Evolutionary conservation across 176 grass and related monocot species (phyloP), one percentile per base, ranked within the genome.

Genomic region (Cymbopogon citratus): DNA sequence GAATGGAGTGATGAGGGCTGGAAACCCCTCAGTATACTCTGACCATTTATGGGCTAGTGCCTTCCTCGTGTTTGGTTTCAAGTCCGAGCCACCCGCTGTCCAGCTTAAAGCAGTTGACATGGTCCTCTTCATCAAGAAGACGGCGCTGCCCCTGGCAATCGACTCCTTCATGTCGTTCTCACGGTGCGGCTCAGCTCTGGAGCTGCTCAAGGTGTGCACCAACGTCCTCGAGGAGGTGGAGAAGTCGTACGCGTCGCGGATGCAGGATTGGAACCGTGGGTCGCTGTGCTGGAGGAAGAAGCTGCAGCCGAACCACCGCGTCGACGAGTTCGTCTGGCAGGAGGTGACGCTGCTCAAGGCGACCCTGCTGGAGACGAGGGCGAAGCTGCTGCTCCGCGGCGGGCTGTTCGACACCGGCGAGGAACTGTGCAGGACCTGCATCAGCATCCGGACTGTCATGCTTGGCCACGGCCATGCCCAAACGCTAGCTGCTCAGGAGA

Each of bases 291-390:
- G 97, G 97, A 93, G 81, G 73, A 99, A 93, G 83, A 95, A 87
- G 80, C 91, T 91, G 27, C 91, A 93, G 45, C 82, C 85, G 1
- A 96, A 93, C 39, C 85, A 86, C 63, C 91, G 72, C 40, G 91
- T 99, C 0, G 89, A 99, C 2, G 97, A 99, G 51, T 89, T 93
- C 19, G 85, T 99, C 56, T 96, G 93, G 97, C 97, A 99, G 86
- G 97, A 99, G 63, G 97, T 99, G 35, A 99, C 91, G 2, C 89
- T 99, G 27, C 97, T 96, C 70, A 99, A 99, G 80, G 96, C 96
- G 1, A 90, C 90, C 1, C 56, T 99, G 81, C 91, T 95, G 0
- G 96, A 95, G 84, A 95, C 93, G 5, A 83, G 92, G 63, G 92
- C 93, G 0, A 99, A 99, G 51, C 87, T 99, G 71, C 57, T 99